Evolutionary conservation across 805 yeast genomes (phyloP), one percentile per base, ranked within the genome.

Genomic region (Priceomyces haplophilus): DNA sequence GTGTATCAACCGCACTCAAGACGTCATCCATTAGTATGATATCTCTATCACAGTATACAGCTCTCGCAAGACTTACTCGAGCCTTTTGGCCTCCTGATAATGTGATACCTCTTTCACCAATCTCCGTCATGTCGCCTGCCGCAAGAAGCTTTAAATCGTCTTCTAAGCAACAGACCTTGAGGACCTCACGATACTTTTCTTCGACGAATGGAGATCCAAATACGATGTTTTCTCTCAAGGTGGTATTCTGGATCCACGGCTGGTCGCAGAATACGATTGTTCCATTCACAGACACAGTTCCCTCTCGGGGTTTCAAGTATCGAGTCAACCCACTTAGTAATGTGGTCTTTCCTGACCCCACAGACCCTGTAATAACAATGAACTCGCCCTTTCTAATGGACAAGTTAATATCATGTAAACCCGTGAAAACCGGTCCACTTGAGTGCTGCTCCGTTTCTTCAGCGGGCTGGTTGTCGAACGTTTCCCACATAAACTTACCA

Each of bases 41-140:
- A 53, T 83, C 87, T n/a, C 75, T 74, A 24, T 79, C 73, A 11
- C 80, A 75, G 54, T 86, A 85, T 2, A 83, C 87, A 2, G 90
- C 83, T 54, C 95, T 73, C 2, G 93, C 95, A 45, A 85, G 64
- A 54, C 79, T 79, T 40, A 85, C 74, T 57, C 95, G 75, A 0
- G 93, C 90, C 65, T 86, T 86, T 58, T 86, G 95, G 37, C 95
- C 95, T 42, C 95, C 95, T n/a, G 90, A 83, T 29, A 86, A 63
- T 0, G 90, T 85, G 40, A 86, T 80, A 53, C 95, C 95, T 59
- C 88, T 74, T 58, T 86, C 95, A 45, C 95, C 95, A 50, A 86
- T 84, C 56, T 83, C 85, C 0, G 93, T 85, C 42, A 60, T 53
- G 51, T 86, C 95, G 21, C 90, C 90, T 27, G 81, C 86, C 4